Percentiles rank a stretch among this genome's conserved stretches.
Conservation (phyloP, 208 protist genomes). For the Angomonas deanei region DNA sequence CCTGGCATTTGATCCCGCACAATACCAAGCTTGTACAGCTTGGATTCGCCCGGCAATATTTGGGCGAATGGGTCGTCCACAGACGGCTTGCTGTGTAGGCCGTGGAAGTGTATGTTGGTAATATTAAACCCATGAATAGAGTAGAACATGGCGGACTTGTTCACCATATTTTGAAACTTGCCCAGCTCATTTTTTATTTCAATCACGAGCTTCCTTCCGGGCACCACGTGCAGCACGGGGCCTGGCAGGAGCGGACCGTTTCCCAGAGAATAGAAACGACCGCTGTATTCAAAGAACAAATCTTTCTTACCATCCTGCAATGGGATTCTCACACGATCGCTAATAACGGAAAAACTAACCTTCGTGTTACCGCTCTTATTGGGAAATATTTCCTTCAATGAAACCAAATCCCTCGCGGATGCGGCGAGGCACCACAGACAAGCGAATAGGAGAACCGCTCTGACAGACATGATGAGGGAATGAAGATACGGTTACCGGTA, state of each 20-base stretch:
- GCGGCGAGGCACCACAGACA: conserved; percentile 8
- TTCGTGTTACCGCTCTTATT: conserved; percentile 33
- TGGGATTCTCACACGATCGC: conserved; percentile 36
- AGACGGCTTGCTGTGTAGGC: conserved; percentile 62
- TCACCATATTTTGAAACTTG: conserved; percentile 10
- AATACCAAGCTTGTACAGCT: conserved; percentile 66
- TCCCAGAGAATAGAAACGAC: conserved; percentile 50
- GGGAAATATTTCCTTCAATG: conserved; percentile 24
- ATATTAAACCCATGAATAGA: conserved; percentile 63
- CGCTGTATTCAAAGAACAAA: conserved; percentile 60
- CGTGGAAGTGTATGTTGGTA: conserved; percentile 85
- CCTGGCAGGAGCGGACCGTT: conserved; percentile 48
- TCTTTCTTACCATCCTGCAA: conserved; percentile 22
- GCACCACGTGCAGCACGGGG: conserved; percentile 48
- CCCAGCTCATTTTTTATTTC: conserved; percentile 56
- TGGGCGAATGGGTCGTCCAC: conserved; percentile 69
- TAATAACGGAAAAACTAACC: conserved; percentile 37
- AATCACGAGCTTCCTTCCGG: conserved; percentile 66
- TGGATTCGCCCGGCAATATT: conserved; percentile 25
- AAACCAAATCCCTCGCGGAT: conserved; percentile 10
- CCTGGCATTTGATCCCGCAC: conserved; percentile 67
- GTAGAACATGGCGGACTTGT: conserved; percentile 26
- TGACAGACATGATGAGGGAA: background rate
- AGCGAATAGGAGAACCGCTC: conserved; percentile 3
- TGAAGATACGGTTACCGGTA: no score